Evolutionary conservation across 805 yeast species (phyloP).

Genomic region (Candida broadrunensis): DNA sequence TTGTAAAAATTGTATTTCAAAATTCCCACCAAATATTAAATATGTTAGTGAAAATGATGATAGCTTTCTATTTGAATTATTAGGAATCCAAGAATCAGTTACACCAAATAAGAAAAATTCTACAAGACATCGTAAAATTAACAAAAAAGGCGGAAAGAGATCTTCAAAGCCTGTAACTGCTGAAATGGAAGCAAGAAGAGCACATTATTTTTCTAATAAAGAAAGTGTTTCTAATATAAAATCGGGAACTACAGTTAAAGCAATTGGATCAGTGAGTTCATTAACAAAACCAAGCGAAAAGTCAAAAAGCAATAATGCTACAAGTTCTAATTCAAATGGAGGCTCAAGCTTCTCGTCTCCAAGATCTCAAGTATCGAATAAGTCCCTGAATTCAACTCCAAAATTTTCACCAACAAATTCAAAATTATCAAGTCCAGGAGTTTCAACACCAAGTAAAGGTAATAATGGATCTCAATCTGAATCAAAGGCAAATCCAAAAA

Average conservation of each 20-base stretch:
- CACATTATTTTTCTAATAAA: conserved; percentile 32
- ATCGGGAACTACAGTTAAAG: conserved; percentile 36
- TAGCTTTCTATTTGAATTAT: conserved; percentile 41
- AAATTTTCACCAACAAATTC: conserved; percentile 63
- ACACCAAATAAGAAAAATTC: conserved; percentile 18
- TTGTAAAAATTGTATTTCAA: conserved; percentile 43
- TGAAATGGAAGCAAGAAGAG: conserved; percentile 34
- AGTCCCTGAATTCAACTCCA: neutral
- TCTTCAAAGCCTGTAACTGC: conserved; percentile 12
- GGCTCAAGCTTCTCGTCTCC: neutral
- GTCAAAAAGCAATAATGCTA: neutral
- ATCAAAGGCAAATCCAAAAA: too few relatives aligned
- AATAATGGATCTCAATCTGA: neutral
- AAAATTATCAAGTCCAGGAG: conserved; percentile 64
- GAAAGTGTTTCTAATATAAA: conserved; percentile 29
- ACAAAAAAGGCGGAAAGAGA: conserved; percentile 8
- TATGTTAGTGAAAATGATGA: conserved; percentile 47
- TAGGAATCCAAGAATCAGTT: conserved; percentile 47
- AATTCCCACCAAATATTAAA: conserved; percentile 9
- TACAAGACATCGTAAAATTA: conserved; percentile 24
- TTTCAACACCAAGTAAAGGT: conserved; percentile 8
- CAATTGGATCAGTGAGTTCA: conserved; percentile 29
- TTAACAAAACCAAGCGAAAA: conserved; percentile 9
- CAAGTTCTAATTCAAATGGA: neutral
- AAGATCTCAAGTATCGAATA: neutral